Percentiles rank a stretch among this genome's conserved stretches.
phyloP scores from a whole-genome alignment of 768 basidiomycete species.

The Naganishia onofrii region DNA sequence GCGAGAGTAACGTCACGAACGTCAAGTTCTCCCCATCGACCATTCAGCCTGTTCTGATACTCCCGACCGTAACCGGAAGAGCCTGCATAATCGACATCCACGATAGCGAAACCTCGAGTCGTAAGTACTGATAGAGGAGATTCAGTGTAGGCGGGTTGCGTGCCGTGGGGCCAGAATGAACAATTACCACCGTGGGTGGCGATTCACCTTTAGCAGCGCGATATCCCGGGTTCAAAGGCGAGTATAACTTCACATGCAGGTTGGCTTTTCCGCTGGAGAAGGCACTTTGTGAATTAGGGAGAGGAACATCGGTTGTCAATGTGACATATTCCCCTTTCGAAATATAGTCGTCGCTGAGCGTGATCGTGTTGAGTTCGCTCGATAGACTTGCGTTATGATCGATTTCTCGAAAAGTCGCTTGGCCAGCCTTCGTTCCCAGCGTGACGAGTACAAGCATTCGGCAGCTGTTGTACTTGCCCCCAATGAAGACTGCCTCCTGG shows the following conservation, averaged over 20 bases:
- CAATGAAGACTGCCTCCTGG: conserved; percentile 36
- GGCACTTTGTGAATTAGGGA: conserved; percentile 4
- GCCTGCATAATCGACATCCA: conserved; percentile 73
- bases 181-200: conserved; percentile 66
- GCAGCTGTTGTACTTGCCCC: conserved; percentile 28
- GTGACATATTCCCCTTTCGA: conserved; percentile 23
- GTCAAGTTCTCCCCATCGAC: conserved; percentile 70
- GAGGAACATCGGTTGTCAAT: conserved; percentile 18
- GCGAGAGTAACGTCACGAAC: conserved; percentile 65
- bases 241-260: conserved; percentile 67
- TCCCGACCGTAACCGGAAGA: conserved; percentile 69
- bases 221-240: conserved; percentile 66
- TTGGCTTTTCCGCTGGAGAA: conserved; percentile 20
- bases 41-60: conserved; percentile 56
- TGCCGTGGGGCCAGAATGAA: conserved; percentile 66
- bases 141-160: conserved; percentile 21
- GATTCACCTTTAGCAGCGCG: conserved; percentile 58
- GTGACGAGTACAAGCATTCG: conserved; percentile 34
- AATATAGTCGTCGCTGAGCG: conserved; percentile 57
- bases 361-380: conserved; percentile 57
- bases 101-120: conserved; percentile 53
- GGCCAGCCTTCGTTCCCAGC: background rate
- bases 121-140: conserved; percentile 31
- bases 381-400: conserved; percentile 51
- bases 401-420: conserved; percentile 21